A percentile compares a stretch with the other conserved stretches of the same genome.
These are phyloP conservation scores for Excoecaria agallocha DNA, from an alignment of 345 rosid species.

Conservation along the genomic window DNA sequence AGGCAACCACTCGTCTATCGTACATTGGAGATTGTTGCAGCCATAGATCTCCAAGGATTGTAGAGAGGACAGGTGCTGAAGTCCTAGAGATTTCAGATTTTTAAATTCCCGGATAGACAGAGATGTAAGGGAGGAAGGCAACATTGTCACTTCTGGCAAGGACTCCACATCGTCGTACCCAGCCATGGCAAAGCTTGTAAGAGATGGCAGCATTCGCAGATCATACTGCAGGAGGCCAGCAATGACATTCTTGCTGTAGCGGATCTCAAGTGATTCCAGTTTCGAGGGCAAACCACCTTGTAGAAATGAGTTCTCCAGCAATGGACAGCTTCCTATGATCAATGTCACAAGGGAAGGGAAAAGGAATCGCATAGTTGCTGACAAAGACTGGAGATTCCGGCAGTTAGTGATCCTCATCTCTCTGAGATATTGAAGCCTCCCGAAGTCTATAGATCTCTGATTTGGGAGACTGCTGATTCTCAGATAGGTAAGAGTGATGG, in stretches of 20 bases:
- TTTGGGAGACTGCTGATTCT: background rate
- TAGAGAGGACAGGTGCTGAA: background rate
- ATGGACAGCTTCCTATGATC: background rate
- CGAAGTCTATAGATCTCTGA: background rate
- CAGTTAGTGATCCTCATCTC: background rate
- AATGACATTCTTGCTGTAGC: background rate
- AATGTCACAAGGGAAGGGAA: background rate
- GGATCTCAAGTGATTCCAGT: background rate
- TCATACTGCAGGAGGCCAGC: background rate
- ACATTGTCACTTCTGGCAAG: constrained; percentile 21
- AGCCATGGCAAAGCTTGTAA: background rate
- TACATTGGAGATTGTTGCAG: background rate
- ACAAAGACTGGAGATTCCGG: background rate
- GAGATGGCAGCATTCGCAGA: background rate
- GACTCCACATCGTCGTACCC: background rate
- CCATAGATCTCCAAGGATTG: background rate
- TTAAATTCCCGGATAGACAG: constrained; percentile 9
- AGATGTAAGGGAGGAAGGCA: constrained; percentile 24
- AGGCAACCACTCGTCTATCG: background rate
- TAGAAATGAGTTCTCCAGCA: background rate
- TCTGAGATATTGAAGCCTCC: background rate
- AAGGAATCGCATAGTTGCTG: background rate
- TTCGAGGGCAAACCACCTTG: background rate
- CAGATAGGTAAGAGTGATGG: background rate
- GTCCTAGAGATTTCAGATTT: constrained; percentile 12